Percentiles rank a stretch among this genome's conserved stretches.
Conservation (phyloP, 768 basidiomycete species). For the Russula olivacea region DNA sequence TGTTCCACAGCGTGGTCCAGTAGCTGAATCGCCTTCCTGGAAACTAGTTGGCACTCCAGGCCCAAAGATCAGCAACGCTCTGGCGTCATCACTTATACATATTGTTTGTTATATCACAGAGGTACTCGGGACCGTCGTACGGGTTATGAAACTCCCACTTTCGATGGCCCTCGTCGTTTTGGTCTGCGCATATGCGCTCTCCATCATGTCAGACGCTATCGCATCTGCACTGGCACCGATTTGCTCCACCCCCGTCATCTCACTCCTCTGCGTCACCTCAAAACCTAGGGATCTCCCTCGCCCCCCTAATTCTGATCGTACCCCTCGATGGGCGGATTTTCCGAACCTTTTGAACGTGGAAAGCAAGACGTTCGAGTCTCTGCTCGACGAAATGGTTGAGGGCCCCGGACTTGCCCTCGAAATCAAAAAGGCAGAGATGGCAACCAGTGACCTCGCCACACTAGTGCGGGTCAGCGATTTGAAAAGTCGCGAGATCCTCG, state of each 20-base stretch:
- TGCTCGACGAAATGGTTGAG: conserved; percentile 54
- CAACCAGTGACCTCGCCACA: conserved; percentile 58
- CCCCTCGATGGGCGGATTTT: conserved; percentile 52
- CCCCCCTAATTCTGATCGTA: neutral
- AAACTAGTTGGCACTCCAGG: too few relatives aligned
- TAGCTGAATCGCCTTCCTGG: neutral
- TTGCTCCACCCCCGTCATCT: conserved; percentile 57
- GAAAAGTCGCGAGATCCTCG: conserved; percentile 52
- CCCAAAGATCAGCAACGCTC: neutral
- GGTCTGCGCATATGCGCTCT: conserved; percentile 43
- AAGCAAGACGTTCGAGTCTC: conserved; percentile 53
- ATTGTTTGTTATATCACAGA: conserved; percentile 39
- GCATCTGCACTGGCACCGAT: conserved; percentile 49
- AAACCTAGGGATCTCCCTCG: conserved; percentile 16
- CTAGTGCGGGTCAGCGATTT: conserved; percentile 60
- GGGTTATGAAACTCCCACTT: conserved; percentile 51
- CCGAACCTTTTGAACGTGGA: conserved; percentile 55
- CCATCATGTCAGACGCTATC: conserved; percentile 39
- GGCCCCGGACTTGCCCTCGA: conserved; percentile 57
- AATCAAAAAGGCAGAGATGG: conserved; percentile 74
- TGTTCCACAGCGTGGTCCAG: neutral
- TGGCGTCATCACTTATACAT: neutral
- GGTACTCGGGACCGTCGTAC: conserved; percentile 43
- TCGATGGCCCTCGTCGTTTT: conserved; percentile 47
- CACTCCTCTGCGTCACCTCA: conserved; percentile 37